Evolutionary conservation across 306 rosid species (phyloP).

Genomic region (Lathyrus oleraceus): DNA sequence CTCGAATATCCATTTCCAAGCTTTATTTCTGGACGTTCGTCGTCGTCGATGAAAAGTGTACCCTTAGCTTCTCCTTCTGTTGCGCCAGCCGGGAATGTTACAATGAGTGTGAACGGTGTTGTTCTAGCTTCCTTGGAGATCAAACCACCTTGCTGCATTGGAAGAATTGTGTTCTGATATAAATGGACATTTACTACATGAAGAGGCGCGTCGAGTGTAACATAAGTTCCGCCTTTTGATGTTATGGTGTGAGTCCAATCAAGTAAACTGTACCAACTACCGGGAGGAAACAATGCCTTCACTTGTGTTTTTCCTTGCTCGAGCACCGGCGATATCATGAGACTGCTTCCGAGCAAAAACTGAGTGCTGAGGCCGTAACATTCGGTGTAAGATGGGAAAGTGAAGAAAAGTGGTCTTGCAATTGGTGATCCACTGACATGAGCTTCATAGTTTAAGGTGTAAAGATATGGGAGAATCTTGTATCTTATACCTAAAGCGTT

Average conservation of each 20-base stretch:
- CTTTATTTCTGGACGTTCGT: constrained; percentile 77
- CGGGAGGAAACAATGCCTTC: constrained; percentile 86
- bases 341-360: constrained; percentile 78
- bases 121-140: constrained; percentile 76
- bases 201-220: constrained; percentile 80
- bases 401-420: constrained; percentile 93
- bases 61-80: constrained; percentile 74
- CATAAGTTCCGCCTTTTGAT: constrained; percentile 53
- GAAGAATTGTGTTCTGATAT: constrained; percentile 81
- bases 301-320: constrained; percentile 75
- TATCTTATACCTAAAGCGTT: constrained; percentile 90
- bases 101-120: constrained; percentile 73
- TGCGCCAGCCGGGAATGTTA: constrained; percentile 74
- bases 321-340: constrained; percentile 82
- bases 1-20: constrained; percentile 82
- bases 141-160: constrained; percentile 89
- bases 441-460: constrained; percentile 89
- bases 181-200: constrained; percentile 86
- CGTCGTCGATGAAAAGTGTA: constrained; percentile 70
- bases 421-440: constrained; percentile 87
- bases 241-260: constrained; percentile 60
- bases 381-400: constrained; percentile 68
- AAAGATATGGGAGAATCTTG: constrained; percentile 83
- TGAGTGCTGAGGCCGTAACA: constrained; percentile 81
- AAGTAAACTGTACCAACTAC: constrained; percentile 86